Evolutionary conservation across 2,329 filamentous ascomycete species (phyloP).

Genomic region (Talaromyces funiculosus): DNA sequence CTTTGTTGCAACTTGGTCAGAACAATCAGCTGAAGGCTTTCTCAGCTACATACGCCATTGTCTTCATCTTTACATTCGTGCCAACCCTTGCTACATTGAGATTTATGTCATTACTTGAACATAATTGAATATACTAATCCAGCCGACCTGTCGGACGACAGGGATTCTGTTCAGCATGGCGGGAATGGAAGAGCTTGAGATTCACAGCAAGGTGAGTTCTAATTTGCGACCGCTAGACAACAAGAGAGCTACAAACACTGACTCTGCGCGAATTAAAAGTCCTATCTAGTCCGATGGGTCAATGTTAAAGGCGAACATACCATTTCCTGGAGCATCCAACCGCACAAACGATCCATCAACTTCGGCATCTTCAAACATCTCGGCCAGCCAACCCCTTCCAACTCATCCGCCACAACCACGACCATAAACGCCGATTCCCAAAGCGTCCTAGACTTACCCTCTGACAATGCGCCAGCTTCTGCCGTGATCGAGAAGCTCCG

Average conservation of each 20-base stretch:
- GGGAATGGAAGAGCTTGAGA: conserved; percentile 92
- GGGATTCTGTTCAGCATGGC: conserved; percentile 57
- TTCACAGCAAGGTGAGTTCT: conserved; percentile 82
- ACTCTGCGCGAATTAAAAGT: conserved; percentile 58
- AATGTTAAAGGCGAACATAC: conserved; percentile 84
- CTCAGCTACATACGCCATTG: not conserved
- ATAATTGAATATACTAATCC: not conserved
- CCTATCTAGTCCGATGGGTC: conserved; percentile 97
- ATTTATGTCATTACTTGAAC: not conserved
- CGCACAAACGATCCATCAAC: conserved; percentile 97
- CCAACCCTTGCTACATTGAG: not conserved
- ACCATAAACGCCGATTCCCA: not conserved
- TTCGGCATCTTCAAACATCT: conserved; percentile 98
- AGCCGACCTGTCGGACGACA: not conserved
- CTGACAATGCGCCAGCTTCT: conserved; percentile 56
- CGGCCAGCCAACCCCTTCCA: conserved; percentile 56
- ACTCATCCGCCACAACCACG: conserved; percentile 26
- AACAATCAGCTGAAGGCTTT: not conserved
- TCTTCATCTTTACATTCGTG: not conserved
- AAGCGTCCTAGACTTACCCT: conserved; percentile 17
- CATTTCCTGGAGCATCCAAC: conserved; percentile 95
- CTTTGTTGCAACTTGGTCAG: conserved; percentile 7
- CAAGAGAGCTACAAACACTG: too few relatives aligned
- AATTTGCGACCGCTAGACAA: too few relatives aligned
- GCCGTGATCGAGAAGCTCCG: conserved; percentile 63